Percentiles rank a stretch among this genome's conserved stretches.
Evolutionary conservation across 495 filamentous ascomycete species (phyloP).

Genomic region (Aspergillus conjunctus): DNA sequence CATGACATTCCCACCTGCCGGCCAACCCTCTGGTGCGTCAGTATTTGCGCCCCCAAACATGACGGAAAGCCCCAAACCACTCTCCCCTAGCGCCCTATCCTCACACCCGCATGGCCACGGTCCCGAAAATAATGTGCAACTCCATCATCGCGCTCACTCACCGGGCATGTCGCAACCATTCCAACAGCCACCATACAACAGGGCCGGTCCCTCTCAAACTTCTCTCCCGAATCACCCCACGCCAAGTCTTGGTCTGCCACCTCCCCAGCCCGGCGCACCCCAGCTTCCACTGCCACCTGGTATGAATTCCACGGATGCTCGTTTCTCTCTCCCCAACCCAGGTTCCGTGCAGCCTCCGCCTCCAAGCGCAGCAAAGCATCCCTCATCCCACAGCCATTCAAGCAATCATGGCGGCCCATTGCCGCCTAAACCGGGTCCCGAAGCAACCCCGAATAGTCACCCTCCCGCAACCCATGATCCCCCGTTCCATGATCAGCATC

Average conservation of each 20-base stretch:
- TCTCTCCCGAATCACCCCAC: slow-evolving; percentile 33
- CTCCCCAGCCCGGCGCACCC: slow-evolving; percentile 44
- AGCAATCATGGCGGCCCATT: slow-evolving; percentile 42
- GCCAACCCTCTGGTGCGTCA: slow-evolving; percentile 48
- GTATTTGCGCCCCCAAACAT: slow-evolving; percentile 72
- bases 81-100: slow-evolving; percentile 72
- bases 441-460: slow-evolving; percentile 30
- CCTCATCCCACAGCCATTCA: slow-evolving; percentile 43
- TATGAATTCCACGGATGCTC: slow-evolving; percentile 49
- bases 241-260: slow-evolving; percentile 39
- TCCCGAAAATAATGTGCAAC: slow-evolving; percentile 42
- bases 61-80: slow-evolving; percentile 84
- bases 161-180: slow-evolving; percentile 69
- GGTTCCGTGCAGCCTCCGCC: slow-evolving; percentile 20
- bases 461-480: slow-evolving; percentile 28
- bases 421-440: slow-evolving; percentile 30
- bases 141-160: slow-evolving; percentile 61
- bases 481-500: slow-evolving; percentile 34
- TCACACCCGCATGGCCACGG: slow-evolving; percentile 62
- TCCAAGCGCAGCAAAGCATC: slow-evolving; percentile 32
- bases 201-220: slow-evolving; percentile 40
- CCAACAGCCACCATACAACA: slow-evolving; percentile 66
- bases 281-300: slow-evolving; percentile 57
- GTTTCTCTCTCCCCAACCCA: slow-evolving; percentile 44
- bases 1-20: slow-evolving; percentile 50